phyloP scores from a whole-genome alignment of 192 early-diverging fungal genomes.

The Rhizophagus sp. region DNA sequence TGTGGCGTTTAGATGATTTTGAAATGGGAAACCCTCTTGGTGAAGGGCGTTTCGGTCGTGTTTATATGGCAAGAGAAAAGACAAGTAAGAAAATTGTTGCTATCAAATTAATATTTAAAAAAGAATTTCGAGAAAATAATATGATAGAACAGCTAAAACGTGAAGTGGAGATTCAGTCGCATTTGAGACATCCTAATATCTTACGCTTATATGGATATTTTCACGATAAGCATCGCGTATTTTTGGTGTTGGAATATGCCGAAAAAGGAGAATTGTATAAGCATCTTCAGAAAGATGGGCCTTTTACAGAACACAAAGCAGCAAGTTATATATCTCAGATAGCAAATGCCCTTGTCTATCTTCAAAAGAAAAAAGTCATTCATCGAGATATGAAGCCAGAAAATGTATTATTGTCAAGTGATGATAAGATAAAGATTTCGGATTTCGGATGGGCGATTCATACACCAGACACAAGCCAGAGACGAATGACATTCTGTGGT shows the following conservation, averaged over 20 bases:
- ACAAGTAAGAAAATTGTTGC: conserved; percentile 85
- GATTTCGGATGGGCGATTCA: conserved; percentile 99
- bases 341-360: conserved; percentile 82
- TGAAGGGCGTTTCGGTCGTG: conserved; percentile 94
- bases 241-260: conserved; percentile 95
- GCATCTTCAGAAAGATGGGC: conserved; percentile 63
- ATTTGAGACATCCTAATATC: conserved; percentile 80
- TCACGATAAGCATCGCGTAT: conserved; percentile 90
- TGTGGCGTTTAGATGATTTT: conserved; percentile 66
- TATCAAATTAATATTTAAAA: conserved; percentile 90
- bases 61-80: conserved; percentile 90
- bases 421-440: conserved; percentile 90
- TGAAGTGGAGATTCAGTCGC: conserved; percentile 96
- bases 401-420: conserved; percentile 80
- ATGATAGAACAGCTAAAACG: conserved; percentile 87
- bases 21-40: conserved; percentile 90
- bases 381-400: conserved; percentile 98
- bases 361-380: conserved; percentile 90
- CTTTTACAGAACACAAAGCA: conserved; percentile 74
- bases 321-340: conserved; percentile 76
- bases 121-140: conserved; percentile 68
- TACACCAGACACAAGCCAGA: conserved; percentile 51
- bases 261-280: conserved; percentile 92
- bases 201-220: conserved; percentile 96
- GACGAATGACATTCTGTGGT: conserved; percentile 68